Evolutionary conservation across 805 yeast genomes (phyloP).

Genomic region (Candida yuanshanica): DNA sequence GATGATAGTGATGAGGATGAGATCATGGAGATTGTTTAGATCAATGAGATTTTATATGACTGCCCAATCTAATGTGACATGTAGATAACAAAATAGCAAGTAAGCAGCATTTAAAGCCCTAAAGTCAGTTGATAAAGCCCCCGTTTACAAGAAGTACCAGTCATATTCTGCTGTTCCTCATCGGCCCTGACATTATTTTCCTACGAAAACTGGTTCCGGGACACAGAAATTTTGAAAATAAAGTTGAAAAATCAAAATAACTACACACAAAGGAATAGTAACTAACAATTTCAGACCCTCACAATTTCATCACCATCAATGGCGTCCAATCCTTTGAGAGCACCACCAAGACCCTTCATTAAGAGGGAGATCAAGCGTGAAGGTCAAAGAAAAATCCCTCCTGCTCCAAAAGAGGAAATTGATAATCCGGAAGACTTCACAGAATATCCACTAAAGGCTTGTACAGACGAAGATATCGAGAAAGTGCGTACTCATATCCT

Average conservation of each 20-base stretch:
- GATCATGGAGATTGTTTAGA: slow-evolving; percentile 31
- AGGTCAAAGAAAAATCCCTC: slow-evolving; percentile 2
- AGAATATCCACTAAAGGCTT: slow-evolving; percentile 54
- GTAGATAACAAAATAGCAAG: no score
- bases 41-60: background rate
- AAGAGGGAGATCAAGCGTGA: background rate
- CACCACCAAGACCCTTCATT: background rate
- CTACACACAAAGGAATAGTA: background rate
- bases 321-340: background rate
- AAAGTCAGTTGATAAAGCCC: no score
- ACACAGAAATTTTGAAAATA: no score
- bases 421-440: slow-evolving; percentile 28
- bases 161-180: no score
- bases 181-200: no score
- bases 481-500: slow-evolving; percentile 74
- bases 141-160: no score
- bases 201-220: no score
- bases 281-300: background rate
- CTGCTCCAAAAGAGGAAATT: slow-evolving; percentile 10
- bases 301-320: background rate
- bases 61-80: no score
- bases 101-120: no score
- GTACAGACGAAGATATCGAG: slow-evolving; percentile 63
- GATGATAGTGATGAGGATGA: slow-evolving; percentile 24
- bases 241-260: background rate